Evolutionary conservation across 768 basidiomycete species (phyloP).

Genomic region (Hygrocybe punicea): DNA sequence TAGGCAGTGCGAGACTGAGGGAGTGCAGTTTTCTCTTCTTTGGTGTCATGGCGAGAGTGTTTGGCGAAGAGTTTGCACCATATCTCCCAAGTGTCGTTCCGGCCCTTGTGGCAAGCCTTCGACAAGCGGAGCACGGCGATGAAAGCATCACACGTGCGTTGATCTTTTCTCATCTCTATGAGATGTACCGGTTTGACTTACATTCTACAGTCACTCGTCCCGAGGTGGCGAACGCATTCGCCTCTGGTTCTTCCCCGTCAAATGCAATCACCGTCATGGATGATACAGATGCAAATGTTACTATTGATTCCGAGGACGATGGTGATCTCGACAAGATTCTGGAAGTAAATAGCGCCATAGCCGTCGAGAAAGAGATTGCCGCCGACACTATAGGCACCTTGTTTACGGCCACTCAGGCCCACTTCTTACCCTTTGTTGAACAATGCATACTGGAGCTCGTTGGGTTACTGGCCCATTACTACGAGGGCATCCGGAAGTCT

Average conservation of each 20-base stretch:
- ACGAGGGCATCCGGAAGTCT: conserved; percentile 95
- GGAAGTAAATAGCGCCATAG: conserved; percentile 92
- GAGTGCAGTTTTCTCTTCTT: conserved; percentile 99
- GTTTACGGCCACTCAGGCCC: conserved; percentile 73
- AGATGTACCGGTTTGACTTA: not conserved
- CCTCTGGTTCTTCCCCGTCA: conserved; percentile 69
- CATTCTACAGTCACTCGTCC: conserved; percentile 45
- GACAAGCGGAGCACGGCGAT: conserved; percentile 79
- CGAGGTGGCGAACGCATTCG: conserved; percentile 59
- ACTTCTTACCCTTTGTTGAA: conserved; percentile 93
- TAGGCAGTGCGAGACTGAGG: conserved; percentile 81
- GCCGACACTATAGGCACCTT: conserved; percentile 92
- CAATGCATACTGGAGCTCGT: conserved; percentile 74
- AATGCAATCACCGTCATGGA: conserved; percentile 65
- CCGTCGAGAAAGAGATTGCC: conserved; percentile 98
- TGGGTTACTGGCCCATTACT: conserved; percentile 81
- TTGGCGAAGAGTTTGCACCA: conserved; percentile 86
- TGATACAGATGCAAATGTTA: conserved; percentile 52
- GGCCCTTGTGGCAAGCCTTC: conserved; percentile 74
- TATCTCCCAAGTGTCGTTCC: conserved; percentile 88
- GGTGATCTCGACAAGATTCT: conserved; percentile 82
- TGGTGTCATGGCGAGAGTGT: conserved; percentile 96
- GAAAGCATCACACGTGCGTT: conserved; percentile 43
- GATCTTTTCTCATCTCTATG: not conserved
- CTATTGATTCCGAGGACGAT: conserved; percentile 61